phyloP scores from a whole-genome alignment of 148 eudicot species.

The Diospyros lotus region DNA sequence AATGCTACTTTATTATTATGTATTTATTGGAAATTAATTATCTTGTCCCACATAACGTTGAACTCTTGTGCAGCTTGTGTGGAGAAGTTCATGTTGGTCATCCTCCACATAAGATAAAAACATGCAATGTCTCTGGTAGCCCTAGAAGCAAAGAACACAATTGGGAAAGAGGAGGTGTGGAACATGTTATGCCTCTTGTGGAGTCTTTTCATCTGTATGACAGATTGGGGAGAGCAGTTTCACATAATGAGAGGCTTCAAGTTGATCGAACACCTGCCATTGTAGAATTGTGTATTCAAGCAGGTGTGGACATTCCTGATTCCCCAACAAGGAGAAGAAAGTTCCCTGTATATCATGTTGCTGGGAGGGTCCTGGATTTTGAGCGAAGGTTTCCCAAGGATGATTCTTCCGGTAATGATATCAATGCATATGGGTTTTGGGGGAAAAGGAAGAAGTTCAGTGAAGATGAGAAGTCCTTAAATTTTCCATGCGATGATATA shows the following conservation, averaged over 20 bases:
- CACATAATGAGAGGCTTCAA: slow-evolving; percentile 40
- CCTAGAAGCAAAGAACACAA: slow-evolving; percentile 36
- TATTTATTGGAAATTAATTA: no score
- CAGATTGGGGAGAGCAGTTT: slow-evolving; percentile 43
- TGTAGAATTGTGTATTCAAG: slow-evolving; percentile 42
- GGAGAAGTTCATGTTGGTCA: slow-evolving; percentile 41
- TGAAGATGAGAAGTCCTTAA: slow-evolving; percentile 9
- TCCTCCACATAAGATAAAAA: slow-evolving; percentile 40
- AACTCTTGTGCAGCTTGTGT: slow-evolving; percentile 30
- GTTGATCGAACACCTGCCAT: slow-evolving; percentile 44
- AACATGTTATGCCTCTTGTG: slow-evolving; percentile 33
- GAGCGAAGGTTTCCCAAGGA: slow-evolving; percentile 38
- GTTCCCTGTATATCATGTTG: slow-evolving; percentile 37
- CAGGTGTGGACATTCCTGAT: slow-evolving; percentile 38
- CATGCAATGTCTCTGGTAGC: slow-evolving; percentile 33
- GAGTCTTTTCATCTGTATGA: slow-evolving; percentile 45
- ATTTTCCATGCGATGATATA: slow-evolving; percentile 23
- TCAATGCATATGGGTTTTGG: slow-evolving; percentile 29
- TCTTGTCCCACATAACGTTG: background rate
- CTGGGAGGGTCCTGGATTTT: slow-evolving; percentile 39
- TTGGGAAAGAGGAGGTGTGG: slow-evolving; percentile 32
- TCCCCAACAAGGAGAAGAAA: slow-evolving; percentile 40
- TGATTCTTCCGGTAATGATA: slow-evolving; percentile 19
- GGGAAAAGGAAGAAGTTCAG: slow-evolving; percentile 15
- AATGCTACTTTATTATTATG: no score